phyloP scores from a whole-genome alignment of 805 yeast genomes.

The Wickerhamomyces queroliae region DNA sequence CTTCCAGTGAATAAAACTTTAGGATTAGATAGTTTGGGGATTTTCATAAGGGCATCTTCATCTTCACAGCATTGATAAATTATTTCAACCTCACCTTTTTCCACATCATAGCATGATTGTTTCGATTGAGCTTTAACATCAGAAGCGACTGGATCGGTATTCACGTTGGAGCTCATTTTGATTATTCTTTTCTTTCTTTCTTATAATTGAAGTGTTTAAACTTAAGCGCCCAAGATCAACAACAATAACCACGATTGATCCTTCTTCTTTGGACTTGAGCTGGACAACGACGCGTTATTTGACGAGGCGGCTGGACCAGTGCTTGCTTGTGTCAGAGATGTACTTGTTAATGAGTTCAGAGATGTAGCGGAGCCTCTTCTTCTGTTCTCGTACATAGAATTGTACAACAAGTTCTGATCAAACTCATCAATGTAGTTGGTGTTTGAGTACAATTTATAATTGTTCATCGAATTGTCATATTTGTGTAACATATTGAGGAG shows the following conservation, averaged over 20 bases:
- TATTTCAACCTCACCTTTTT: no score
- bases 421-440: not conserved
- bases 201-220: not conserved
- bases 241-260: slow-evolving; percentile 23
- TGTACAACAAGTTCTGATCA: not conserved
- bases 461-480: not conserved
- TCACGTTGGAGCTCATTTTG: no score
- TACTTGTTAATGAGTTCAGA: not conserved
- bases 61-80: no score
- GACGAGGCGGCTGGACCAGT: not conserved
- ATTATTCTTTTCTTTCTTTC: no score
- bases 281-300: no score
- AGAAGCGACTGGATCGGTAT: no score
- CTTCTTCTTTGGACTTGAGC: slow-evolving; percentile 4
- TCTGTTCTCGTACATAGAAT: not conserved
- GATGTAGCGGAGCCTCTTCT: not conserved
- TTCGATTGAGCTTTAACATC: no score
- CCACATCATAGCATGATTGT: no score
- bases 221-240: slow-evolving; percentile 17
- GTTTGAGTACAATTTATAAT: not conserved
- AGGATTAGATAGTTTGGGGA: no score
- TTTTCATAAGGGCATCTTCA: no score
- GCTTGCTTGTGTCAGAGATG: not conserved
- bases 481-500: not conserved
- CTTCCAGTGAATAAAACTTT: no score